A percentile compares a stretch with the other conserved stretches of the same genome.
phyloP scores from a whole-genome alignment of 805 yeast species.

The Kazachstania viticola region DNA sequence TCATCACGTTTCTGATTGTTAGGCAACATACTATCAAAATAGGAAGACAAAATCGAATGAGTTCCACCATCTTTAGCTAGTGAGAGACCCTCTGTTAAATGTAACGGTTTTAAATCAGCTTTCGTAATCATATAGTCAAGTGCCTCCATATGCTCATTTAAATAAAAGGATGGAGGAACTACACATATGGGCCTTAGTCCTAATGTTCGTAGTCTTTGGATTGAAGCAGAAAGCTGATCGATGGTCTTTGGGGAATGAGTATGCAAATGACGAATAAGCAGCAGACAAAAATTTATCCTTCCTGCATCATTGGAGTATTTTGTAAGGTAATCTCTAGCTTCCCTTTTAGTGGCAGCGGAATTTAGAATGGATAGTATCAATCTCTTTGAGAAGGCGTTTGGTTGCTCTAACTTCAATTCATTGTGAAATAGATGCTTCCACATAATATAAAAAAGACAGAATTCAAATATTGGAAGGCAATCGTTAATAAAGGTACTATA shows the following conservation, averaged over 20 bases:
- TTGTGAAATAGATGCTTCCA: constrained; percentile 10
- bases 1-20: too few species aligned
- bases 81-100: constrained; percentile 15
- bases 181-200: constrained; percentile 71
- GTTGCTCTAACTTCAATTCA: constrained; percentile 11
- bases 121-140: constrained; percentile 16
- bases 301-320: constrained; percentile 38
- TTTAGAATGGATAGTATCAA: constrained; percentile 74
- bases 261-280: constrained; percentile 19
- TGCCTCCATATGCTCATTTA: constrained; percentile 11
- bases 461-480: too few species aligned
- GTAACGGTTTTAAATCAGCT: constrained; percentile 17
- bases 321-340: constrained; percentile 68
- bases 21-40: constrained; percentile 5
- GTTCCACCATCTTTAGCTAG: constrained; percentile 8
- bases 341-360: constrained; percentile 89
- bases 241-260: constrained; percentile 3
- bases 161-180: constrained; percentile 29
- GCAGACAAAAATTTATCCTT: constrained; percentile 16
- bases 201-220: constrained; percentile 19
- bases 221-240: constrained; percentile 13
- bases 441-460: too few species aligned
- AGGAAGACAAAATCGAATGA: constrained; percentile 10
- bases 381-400: constrained; percentile 34
- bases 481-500: too few species aligned